phyloP scores from a whole-genome alignment of 176 grass and related monocot genomes.

The Avena sativa region DNA sequence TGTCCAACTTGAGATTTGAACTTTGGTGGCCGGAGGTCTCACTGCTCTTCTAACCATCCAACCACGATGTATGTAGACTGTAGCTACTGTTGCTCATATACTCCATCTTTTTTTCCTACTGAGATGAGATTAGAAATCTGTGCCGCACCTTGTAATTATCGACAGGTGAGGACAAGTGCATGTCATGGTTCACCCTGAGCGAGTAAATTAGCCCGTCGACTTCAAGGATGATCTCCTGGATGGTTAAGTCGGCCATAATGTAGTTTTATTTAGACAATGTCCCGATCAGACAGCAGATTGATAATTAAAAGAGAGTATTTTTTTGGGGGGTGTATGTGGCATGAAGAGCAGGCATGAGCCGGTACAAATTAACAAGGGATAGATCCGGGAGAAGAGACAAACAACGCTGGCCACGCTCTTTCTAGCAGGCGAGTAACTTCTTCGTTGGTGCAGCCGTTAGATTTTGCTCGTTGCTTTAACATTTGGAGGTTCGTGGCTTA shows the following conservation, averaged over 20 bases:
- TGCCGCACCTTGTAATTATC: conserved; percentile 48
- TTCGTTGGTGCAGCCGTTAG: conserved; percentile 37
- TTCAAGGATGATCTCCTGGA: conserved; percentile 11
- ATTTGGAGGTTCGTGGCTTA: conserved; percentile 45
- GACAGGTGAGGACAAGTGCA: conserved; percentile 27
- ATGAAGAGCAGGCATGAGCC: conserved; percentile 44
- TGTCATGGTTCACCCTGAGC: conserved; percentile 46
- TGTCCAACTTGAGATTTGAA: no score
- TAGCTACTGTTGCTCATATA: conserved; percentile 17
- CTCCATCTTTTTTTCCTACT: not conserved
- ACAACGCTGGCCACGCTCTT: conserved; percentile 43
- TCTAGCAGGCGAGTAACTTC: not conserved
- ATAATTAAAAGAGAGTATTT: conserved; percentile 13
- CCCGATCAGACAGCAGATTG: conserved; percentile 31
- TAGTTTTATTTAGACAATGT: conserved; percentile 33
- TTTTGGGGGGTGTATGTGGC: not conserved
- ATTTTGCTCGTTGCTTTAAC: conserved; percentile 38
- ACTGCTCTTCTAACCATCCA: no score
- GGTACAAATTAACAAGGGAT: conserved; percentile 56
- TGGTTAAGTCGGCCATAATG: conserved; percentile 11
- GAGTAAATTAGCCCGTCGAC: conserved; percentile 45
- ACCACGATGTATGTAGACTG: not conserved
- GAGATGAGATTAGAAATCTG: not conserved
- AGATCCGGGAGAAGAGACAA: conserved; percentile 62
- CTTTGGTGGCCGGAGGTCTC: not conserved